phyloP scores from a whole-genome alignment of 306 rosid genomes.

The Nissolia schottii region DNA sequence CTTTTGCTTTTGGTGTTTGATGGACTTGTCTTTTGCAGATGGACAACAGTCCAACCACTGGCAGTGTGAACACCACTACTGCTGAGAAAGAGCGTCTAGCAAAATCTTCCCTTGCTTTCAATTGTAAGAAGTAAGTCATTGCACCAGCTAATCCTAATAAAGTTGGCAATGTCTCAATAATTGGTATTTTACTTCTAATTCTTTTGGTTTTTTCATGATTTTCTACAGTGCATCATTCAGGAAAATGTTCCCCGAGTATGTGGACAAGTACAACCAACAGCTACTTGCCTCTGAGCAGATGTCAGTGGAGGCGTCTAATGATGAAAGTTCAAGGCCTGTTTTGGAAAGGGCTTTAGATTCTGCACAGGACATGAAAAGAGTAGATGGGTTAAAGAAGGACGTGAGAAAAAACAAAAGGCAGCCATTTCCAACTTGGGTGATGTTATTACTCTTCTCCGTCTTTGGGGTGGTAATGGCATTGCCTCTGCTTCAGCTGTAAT shows the following conservation, averaged over 20 bases:
- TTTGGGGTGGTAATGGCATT: constrained; percentile 91
- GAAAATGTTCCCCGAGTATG: constrained; percentile 88
- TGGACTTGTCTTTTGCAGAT: constrained; percentile 48
- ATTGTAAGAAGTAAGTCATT: constrained; percentile 74
- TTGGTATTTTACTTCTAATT: constrained; percentile 14
- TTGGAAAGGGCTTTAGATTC: constrained; percentile 40
- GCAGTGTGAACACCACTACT: constrained; percentile 80
- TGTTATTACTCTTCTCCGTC: constrained; percentile 77
- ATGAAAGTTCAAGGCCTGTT: constrained; percentile 38
- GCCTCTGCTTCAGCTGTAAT: constrained; percentile 87
- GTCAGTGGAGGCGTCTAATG: constrained; percentile 29
- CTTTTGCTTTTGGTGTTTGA: not conserved
- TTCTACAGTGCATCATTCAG: constrained; percentile 69
- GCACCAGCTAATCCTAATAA: not conserved
- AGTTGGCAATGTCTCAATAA: not conserved
- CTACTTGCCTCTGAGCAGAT: constrained; percentile 46
- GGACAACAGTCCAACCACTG: constrained; percentile 98
- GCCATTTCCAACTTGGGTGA: constrained; percentile 83
- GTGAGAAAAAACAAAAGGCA: constrained; percentile 44
- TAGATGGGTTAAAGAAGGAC: constrained; percentile 41
- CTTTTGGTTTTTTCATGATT: constrained; percentile 3
- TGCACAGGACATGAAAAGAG: constrained; percentile 31
- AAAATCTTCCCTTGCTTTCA: constrained; percentile 81
- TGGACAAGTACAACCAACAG: constrained; percentile 79
- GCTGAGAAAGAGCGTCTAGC: constrained; percentile 90